Conservation (phyloP, 768 basidiomycete species). For the Pulveroboletus sp. region DNA sequence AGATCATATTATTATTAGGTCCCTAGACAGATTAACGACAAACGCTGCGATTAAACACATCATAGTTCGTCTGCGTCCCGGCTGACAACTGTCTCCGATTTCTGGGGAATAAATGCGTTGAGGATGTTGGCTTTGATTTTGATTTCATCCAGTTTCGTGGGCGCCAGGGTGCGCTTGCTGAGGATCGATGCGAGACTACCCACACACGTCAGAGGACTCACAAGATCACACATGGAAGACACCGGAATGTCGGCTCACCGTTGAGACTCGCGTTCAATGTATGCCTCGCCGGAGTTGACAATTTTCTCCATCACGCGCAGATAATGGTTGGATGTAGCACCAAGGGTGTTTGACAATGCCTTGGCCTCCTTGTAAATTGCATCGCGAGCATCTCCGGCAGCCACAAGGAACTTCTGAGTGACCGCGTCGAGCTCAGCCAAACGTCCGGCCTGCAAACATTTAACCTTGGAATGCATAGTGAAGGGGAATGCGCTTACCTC, state of each 20-base stretch:
- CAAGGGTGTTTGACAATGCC: conserved; percentile 43
- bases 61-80: conserved; percentile 42
- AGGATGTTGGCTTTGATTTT: conserved; percentile 89
- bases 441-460: conserved; percentile 68
- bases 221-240: neutral
- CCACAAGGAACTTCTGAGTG: conserved; percentile 69
- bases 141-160: conserved; percentile 86
- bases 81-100: conserved; percentile 32
- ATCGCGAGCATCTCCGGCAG: conserved; percentile 50
- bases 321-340: conserved; percentile 68
- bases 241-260: conserved; percentile 47
- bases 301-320: conserved; percentile 89
- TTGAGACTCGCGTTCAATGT: conserved; percentile 80
- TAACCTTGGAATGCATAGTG: neutral
- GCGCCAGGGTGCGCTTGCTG: conserved; percentile 69
- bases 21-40: conserved; percentile 16
- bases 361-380: conserved; percentile 65
- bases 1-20: conserved; percentile 14
- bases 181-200: conserved; percentile 71
- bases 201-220: conserved; percentile 2
- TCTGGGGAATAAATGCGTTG: conserved; percentile 46
- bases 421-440: conserved; percentile 70
- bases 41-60: conserved; percentile 10
- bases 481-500: conserved; percentile 36
- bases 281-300: conserved; percentile 60